phyloP scores from a whole-genome alignment of 2,329 filamentous ascomycete species.

The Cladophialophora immunda region DNA sequence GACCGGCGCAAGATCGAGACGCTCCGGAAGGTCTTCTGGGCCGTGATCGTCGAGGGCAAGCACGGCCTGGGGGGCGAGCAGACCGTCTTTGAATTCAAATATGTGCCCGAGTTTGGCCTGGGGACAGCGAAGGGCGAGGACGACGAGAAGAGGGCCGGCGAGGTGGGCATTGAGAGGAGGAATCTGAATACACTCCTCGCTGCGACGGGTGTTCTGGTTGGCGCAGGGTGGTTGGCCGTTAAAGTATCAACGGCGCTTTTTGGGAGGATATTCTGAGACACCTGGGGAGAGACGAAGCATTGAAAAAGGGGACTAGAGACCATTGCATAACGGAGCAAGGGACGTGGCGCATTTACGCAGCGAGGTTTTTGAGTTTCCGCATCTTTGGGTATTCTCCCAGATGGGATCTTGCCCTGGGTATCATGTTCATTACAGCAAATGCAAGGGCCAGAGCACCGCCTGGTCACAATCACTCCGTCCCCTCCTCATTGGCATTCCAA shows the following conservation, averaged over 20 bases:
- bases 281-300: not conserved
- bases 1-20: slow-evolving; percentile 63
- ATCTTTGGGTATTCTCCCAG: not conserved
- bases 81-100: slow-evolving; percentile 75
- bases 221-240: slow-evolving; percentile 29
- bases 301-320: not conserved
- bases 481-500: slow-evolving; percentile 1
- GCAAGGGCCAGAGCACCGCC: not conserved
- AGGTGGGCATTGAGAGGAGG: slow-evolving; percentile 36
- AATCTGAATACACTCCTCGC: slow-evolving; percentile 38
- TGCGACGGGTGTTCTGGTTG: slow-evolving; percentile 28
- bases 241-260: slow-evolving; percentile 25
- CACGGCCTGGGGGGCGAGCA: slow-evolving; percentile 68
- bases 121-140: slow-evolving; percentile 48
- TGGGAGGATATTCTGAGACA: slow-evolving; percentile 23
- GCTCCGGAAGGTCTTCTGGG: slow-evolving; percentile 64
- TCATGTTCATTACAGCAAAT: slow-evolving; percentile 1
- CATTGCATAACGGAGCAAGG: not conserved
- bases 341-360: not conserved
- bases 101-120: slow-evolving; percentile 66
- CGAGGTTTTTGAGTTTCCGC: not conserved
- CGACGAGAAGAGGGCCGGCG: slow-evolving; percentile 44
- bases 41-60: slow-evolving; percentile 69
- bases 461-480: not conserved
- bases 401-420: not conserved